Conservation (phyloP, 768 basidiomycete genomes). For the Boletus rubescentipes region DNA sequence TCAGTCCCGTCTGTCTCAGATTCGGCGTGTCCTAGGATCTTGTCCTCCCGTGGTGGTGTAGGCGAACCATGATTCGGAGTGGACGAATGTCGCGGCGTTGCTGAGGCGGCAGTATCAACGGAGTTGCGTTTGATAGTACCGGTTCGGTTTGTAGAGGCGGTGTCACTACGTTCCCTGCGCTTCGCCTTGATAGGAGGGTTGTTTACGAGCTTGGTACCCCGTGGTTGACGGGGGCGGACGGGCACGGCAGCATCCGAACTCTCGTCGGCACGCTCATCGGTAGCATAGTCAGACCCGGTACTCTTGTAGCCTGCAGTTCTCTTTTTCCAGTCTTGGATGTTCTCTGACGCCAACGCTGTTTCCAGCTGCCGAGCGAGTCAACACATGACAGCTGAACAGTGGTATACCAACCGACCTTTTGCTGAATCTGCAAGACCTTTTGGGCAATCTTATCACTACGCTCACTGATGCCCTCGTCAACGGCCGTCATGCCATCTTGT, state of each 20-base stretch:
- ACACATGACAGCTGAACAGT: not conserved
- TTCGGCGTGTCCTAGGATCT: slow-evolving; percentile 42
- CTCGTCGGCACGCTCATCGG: slow-evolving; percentile 57
- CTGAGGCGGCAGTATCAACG: slow-evolving; percentile 22
- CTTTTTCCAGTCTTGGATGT: slow-evolving; percentile 33
- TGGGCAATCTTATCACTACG: slow-evolving; percentile 86
- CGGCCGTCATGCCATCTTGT: slow-evolving; percentile 82
- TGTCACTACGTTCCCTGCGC: slow-evolving; percentile 55
- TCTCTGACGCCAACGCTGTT: slow-evolving; percentile 65
- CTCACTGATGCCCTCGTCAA: slow-evolving; percentile 80
- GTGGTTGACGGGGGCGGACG: slow-evolving; percentile 42
- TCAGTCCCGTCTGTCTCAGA: slow-evolving; percentile 28
- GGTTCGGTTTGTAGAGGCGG: slow-evolving; percentile 59
- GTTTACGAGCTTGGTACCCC: slow-evolving; percentile 33
- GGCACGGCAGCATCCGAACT: slow-evolving; percentile 46
- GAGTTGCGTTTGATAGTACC: slow-evolving; percentile 30
- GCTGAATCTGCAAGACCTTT: slow-evolving; percentile 86
- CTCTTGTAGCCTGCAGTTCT: slow-evolving; percentile 26
- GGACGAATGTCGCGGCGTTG: slow-evolving; percentile 30
- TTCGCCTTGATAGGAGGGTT: slow-evolving; percentile 37
- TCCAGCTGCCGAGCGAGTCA: slow-evolving; percentile 57
- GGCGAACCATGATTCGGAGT: slow-evolving; percentile 26
- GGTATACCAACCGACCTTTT: slow-evolving; percentile 62
- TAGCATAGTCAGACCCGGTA: slow-evolving; percentile 27
- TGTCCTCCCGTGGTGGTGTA: slow-evolving; percentile 34